Evolutionary conservation across 495 filamentous ascomycete species (phyloP), one percentile per base, ranked within the genome.

Genomic region (Trichodelitschia bisporula): DNA sequence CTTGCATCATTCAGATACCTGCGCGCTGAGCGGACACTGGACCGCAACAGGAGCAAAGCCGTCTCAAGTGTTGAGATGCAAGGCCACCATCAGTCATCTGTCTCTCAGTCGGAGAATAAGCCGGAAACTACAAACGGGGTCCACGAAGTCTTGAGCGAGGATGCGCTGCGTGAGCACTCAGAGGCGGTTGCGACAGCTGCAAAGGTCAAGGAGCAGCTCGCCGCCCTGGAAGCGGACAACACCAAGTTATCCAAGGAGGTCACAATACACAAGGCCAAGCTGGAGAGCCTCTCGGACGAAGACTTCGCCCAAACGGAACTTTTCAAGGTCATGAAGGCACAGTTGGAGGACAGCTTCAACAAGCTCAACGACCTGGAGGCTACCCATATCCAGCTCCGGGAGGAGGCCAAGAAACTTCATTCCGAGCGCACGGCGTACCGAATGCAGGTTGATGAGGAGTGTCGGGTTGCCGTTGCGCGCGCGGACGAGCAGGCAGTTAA

Each of bases 11-110:
- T 84, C 21, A 71, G 86, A 32, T 92, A 89, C 40, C 77, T 93
- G 64, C 72, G 82, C 35, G 86, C 86, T 2, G 86, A 95, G 44
- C 84, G 84, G 54, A 79, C 77, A 47, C 59, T 93, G 11, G 86
- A 97, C 47, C 69, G 86, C 19, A 67, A 70, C 4, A 76, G 72
- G 45, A 93, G 84, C 43, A 52, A 72, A 29, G 77, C 83, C 27
- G 77, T 91, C n/a, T 72, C 76, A 32, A 93, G 90, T 44, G 53
- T 95, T 33, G 89, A 95, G 45, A 76, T 74, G 39, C 78, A 92
- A 50, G 79, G 78, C 13, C n/a, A 6, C 6, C 6, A n/a, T n/a
- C 6, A 24, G 6, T 24, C 21, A 6, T 6, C n/a, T n/a, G 6
- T n/a, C 6, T 6, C n/a, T n/a, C 6, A 6, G 6, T 24, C 21